Conservation (phyloP, 2,329 filamentous ascomycete species). For the Elsinoe ampelina region DNA sequence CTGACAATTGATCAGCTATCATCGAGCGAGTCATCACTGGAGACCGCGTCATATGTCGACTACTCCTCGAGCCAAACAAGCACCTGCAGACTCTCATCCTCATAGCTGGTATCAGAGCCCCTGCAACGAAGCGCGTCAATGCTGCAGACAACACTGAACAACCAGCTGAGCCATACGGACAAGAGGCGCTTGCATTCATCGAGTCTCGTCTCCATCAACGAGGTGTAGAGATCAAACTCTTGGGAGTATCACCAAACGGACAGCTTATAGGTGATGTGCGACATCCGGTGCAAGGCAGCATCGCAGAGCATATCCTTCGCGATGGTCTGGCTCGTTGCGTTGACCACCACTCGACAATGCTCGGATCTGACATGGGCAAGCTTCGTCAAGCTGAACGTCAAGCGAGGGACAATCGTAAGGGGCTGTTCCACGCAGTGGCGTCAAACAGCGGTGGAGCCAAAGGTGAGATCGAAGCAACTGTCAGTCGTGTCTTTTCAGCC, state of each 20-base stretch:
- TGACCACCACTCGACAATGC: conserved; percentile 88
- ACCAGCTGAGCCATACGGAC: conserved; percentile 78
- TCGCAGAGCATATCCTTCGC: conserved; percentile 81
- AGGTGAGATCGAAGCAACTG: conserved; percentile 66
- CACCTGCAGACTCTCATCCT: conserved; percentile 85
- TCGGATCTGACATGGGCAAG: conserved; percentile 78
- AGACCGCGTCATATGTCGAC: conserved; percentile 76
- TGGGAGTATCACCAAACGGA: conserved; percentile 81
- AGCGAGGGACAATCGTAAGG: conserved; percentile 66
- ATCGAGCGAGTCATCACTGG: conserved; percentile 87
- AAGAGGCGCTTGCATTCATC: conserved; percentile 80
- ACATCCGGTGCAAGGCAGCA: conserved; percentile 71
- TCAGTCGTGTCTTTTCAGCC: conserved; percentile 75
- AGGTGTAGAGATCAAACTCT: conserved; percentile 68
- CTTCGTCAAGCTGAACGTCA: conserved; percentile 79
- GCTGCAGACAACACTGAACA: conserved; percentile 70
- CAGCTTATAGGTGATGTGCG: conserved; percentile 81
- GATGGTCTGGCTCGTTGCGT: conserved; percentile 86
- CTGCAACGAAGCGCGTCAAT: conserved; percentile 77
- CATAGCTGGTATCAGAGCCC: conserved; percentile 78
- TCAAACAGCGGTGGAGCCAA: conserved; percentile 51
- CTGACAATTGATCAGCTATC: conserved; percentile 36
- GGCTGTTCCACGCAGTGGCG: conserved; percentile 73
- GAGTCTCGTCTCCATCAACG: conserved; percentile 80
- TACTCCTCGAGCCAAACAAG: conserved; percentile 70